These are phyloP conservation scores for Lentinula edodes DNA, from an alignment of 768 basidiomycete genomes.

Conservation along the genomic window DNA sequence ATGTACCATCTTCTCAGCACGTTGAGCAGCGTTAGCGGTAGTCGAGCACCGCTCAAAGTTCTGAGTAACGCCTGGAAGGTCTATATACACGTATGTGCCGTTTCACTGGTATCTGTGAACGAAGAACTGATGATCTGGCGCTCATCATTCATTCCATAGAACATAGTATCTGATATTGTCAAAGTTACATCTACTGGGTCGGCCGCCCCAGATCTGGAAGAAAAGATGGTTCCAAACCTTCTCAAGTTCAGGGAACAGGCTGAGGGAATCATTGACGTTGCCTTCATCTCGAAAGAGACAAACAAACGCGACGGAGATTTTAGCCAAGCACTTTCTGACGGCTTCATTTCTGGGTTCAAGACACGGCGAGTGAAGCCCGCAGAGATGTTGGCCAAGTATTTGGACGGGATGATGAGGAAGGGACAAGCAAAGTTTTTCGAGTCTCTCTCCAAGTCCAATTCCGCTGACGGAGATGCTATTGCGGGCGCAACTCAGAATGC, in stretches of 20 bases:
- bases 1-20: conserved; percentile 63
- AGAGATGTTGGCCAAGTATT: conserved; percentile 87
- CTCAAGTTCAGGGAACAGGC: conserved; percentile 61
- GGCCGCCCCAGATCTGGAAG: conserved; percentile 37
- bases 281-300: conserved; percentile 38
- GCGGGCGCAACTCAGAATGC: neutral
- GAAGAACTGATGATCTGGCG: neutral
- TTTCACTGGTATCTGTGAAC: no score
- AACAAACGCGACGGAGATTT: conserved; percentile 33
- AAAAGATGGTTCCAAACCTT: conserved; percentile 71
- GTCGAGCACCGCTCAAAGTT: conserved; percentile 25
- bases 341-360: conserved; percentile 72
- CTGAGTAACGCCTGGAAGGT: conserved; percentile 59
- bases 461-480: neutral
- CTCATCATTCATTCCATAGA: conserved; percentile 26
- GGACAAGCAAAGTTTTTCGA: conserved; percentile 62
- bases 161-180: conserved; percentile 58
- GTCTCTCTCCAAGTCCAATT: conserved; percentile 16
- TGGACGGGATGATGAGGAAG: conserved; percentile 82
- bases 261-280: conserved; percentile 40
- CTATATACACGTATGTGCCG: conserved; percentile 46
- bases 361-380: conserved; percentile 77
- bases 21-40: conserved; percentile 32
- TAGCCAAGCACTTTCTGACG: conserved; percentile 61
- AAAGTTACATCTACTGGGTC: conserved; percentile 33